A percentile compares a stretch with the other conserved stretches of the same genome.
Conservation (phyloP, 2,329 filamentous ascomycete genomes). For the Colletotrichum sp. region DNA sequence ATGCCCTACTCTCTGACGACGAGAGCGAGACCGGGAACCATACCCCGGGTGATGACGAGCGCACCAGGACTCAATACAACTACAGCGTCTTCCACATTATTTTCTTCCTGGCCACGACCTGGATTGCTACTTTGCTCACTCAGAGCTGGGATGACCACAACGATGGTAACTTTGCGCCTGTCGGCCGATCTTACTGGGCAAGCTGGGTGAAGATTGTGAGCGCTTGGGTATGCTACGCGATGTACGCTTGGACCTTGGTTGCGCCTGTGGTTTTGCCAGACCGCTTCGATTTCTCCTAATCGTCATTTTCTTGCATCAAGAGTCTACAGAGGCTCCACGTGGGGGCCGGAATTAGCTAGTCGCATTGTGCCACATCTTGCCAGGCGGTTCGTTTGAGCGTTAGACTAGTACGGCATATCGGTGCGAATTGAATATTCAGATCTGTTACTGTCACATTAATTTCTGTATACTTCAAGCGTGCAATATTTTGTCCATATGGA, state of each 20-base stretch:
- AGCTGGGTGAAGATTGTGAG: conserved; percentile 99
- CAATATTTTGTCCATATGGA: background rate
- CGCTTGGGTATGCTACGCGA: conserved; percentile 93
- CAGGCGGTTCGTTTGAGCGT: background rate
- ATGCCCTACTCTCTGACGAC: conserved; percentile 79
- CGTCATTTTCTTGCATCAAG: background rate
- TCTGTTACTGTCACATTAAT: background rate
- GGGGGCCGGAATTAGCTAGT: background rate
- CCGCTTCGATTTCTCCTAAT: conserved; percentile 71
- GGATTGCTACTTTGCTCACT: conserved; percentile 88
- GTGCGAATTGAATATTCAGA: background rate
- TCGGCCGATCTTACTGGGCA: conserved; percentile 94
- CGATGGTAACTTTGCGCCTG: conserved; percentile 82
- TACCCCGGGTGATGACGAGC: conserved; percentile 81
- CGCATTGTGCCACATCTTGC: background rate
- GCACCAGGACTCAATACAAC: conserved; percentile 89
- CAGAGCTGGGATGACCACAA: conserved; percentile 72
- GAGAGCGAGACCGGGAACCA: conserved; percentile 69
- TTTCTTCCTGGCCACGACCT: conserved; percentile 94
- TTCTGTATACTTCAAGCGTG: background rate
- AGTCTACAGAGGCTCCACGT: background rate
- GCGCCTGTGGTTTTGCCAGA: conserved; percentile 87
- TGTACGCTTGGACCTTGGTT: conserved; percentile 92
- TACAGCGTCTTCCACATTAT: conserved; percentile 97
- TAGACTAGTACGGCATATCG: background rate